Evolutionary conservation across 2,329 filamentous ascomycete species (phyloP).

Genomic region (Tolypocladium guangdongense): DNA sequence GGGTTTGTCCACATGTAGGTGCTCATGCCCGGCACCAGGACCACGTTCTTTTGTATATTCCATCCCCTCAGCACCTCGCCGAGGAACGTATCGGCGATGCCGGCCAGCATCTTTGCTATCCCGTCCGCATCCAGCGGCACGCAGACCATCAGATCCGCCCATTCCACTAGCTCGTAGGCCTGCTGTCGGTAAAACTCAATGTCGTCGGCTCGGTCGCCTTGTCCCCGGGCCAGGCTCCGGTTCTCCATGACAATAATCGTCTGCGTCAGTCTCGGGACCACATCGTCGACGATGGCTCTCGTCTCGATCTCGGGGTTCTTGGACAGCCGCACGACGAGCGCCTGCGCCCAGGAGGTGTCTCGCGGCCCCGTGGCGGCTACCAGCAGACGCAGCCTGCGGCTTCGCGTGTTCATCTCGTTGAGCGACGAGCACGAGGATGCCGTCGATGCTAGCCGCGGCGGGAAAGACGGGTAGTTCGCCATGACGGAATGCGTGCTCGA

Average conservation of each 20-base stretch:
- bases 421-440: constrained; percentile 24
- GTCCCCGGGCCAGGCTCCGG: constrained; percentile 24
- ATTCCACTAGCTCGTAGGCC: constrained; percentile 62
- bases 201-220: constrained; percentile 28
- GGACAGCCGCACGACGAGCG: constrained; percentile 55
- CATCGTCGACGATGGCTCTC: constrained; percentile 53
- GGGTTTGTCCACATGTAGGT: constrained; percentile 83
- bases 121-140: constrained; percentile 78
- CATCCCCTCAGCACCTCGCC: constrained; percentile 75
- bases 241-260: constrained; percentile 52
- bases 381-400: constrained; percentile 47
- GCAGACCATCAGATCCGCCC: constrained; percentile 79
- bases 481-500: constrained; percentile 17
- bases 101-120: constrained; percentile 78
- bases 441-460: constrained; percentile 18
- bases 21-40: constrained; percentile 84
- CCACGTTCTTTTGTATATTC: constrained; percentile 75
- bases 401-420: constrained; percentile 22
- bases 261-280: constrained; percentile 51
- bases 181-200: constrained; percentile 40
- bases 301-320: constrained; percentile 52
- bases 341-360: constrained; percentile 54
- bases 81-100: constrained; percentile 69
- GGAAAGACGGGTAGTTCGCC: constrained; percentile 20
- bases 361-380: constrained; percentile 54